These are phyloP conservation scores for Sporisorium scitamineum DNA, from an alignment of 1,284 basidiomycete species.

Conservation along the genomic window DNA sequence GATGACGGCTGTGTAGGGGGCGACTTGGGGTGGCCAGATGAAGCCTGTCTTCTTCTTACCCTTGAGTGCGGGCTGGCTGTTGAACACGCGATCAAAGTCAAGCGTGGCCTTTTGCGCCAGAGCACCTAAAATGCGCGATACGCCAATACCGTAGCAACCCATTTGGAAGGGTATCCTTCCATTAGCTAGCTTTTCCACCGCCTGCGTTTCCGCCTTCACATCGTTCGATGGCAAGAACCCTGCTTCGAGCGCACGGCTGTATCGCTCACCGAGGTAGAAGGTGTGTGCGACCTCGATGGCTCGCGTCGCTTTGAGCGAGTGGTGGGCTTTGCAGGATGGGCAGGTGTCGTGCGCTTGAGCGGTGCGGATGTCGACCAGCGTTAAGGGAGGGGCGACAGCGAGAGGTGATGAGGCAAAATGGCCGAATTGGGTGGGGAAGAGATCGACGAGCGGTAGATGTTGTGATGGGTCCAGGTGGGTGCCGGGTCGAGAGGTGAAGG, in stretches of 20 bases:
- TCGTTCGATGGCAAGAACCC: constrained; percentile 28
- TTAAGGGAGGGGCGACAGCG: constrained; percentile 19
- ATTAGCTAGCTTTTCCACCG: constrained; percentile 15
- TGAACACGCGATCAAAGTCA: constrained; percentile 12
- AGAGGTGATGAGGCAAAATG: not conserved
- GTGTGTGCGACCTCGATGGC: constrained; percentile 70
- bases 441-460: constrained; percentile 25
- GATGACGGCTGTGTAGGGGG: constrained; percentile 56
- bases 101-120: constrained; percentile 56
- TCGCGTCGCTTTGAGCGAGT: constrained; percentile 45
- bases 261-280: constrained; percentile 68
- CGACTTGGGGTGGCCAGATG: constrained; percentile 61
- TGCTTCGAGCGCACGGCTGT: constrained; percentile 63
- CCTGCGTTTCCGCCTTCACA: not conserved
- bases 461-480: not conserved
- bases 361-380: constrained; percentile 40
- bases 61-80: not conserved
- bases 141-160: constrained; percentile 70
- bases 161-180: constrained; percentile 65
- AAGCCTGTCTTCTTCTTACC: constrained; percentile 38
- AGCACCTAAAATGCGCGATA: constrained; percentile 68
- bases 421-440: constrained; percentile 50
- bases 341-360: constrained; percentile 55
- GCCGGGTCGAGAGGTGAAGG: constrained; percentile 27
- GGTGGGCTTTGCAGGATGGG: constrained; percentile 45